Evolutionary conservation across 192 early-diverging fungal species (phyloP).

Genomic region (Coemansia sp.): DNA sequence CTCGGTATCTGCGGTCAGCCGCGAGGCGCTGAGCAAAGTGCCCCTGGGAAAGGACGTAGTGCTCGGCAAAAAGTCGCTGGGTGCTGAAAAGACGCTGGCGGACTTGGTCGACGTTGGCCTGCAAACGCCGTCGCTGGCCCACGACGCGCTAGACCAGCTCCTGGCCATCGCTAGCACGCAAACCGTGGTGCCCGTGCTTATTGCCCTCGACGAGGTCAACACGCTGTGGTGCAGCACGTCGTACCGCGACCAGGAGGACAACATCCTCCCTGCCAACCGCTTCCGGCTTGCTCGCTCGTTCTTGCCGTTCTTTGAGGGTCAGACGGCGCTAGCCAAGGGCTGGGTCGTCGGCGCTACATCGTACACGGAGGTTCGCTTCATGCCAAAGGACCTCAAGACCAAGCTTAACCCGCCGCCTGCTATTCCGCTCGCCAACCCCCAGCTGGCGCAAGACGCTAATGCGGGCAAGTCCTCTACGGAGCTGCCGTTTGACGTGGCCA

Average conservation of each 20-base stretch:
- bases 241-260: slow-evolving; percentile 46
- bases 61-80: slow-evolving; percentile 35
- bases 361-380: slow-evolving; percentile 29
- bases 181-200: slow-evolving; percentile 40
- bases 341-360: slow-evolving; percentile 49
- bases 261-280: slow-evolving; percentile 25
- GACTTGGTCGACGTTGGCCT: slow-evolving; percentile 38
- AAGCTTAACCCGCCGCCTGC: slow-evolving; percentile 28
- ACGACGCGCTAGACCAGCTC: slow-evolving; percentile 38
- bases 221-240: slow-evolving; percentile 39
- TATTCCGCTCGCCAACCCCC: slow-evolving; percentile 37
- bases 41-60: slow-evolving; percentile 32
- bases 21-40: slow-evolving; percentile 28
- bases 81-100: slow-evolving; percentile 21
- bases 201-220: slow-evolving; percentile 54
- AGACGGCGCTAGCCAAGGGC: slow-evolving; percentile 20
- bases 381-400: slow-evolving; percentile 31
- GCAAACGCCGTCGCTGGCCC: slow-evolving; percentile 35
- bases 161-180: slow-evolving; percentile 39
- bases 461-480: neutral
- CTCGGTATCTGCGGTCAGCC: slow-evolving; percentile 18
- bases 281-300: slow-evolving; percentile 43
- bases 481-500: slow-evolving; percentile 25
- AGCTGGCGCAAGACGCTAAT: slow-evolving; percentile 18
- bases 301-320: slow-evolving; percentile 46